These are phyloP conservation scores for Alternaria sp. DNA, from an alignment of 2,329 filamentous ascomycete species.

Conservation along the genomic window DNA sequence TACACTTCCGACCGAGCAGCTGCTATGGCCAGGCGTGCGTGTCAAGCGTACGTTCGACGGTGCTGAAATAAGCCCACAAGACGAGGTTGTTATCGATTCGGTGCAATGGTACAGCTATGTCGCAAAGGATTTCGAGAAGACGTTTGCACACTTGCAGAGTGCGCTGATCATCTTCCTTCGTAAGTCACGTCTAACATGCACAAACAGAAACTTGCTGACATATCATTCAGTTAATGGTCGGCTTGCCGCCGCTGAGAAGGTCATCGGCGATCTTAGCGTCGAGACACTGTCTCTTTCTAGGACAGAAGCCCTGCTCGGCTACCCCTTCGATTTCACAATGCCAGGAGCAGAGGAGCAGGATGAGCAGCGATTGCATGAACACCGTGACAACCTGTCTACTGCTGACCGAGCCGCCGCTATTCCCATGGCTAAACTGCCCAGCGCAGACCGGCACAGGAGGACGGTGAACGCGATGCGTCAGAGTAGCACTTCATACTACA, in stretches of 20 bases:
- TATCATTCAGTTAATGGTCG: conserved; percentile 50
- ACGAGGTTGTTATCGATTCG: conserved; percentile 77
- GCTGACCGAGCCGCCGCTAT: conserved; percentile 24
- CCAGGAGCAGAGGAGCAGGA: conserved; percentile 38
- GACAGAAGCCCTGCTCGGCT: conserved; percentile 51
- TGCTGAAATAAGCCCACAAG: conserved; percentile 60
- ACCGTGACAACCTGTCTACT: conserved; percentile 26
- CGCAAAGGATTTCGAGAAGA: conserved; percentile 63
- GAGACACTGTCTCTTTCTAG: conserved; percentile 53
- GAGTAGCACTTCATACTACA: conserved; percentile 46
- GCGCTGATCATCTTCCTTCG: conserved; percentile 85
- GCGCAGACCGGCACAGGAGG: conserved; percentile 24
- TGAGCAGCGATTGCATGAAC: conserved; percentile 23
- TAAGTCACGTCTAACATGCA: conserved; percentile 58
- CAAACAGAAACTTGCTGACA: conserved; percentile 19
- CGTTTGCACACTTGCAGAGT: conserved; percentile 71
- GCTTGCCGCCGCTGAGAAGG: conserved; percentile 61
- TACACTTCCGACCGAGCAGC: conserved; percentile 45
- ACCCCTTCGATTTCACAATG: conserved; percentile 42
- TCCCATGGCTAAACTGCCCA: conserved; percentile 27
- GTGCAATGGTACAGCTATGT: conserved; percentile 85
- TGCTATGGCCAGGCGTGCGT: conserved; percentile 63
- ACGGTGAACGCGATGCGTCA: conserved; percentile 31
- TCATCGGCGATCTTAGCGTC: conserved; percentile 59
- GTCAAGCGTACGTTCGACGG: conserved; percentile 73